Conservation (phyloP, 2,329 filamentous ascomycete species). For the Neonectria sp. region DNA sequence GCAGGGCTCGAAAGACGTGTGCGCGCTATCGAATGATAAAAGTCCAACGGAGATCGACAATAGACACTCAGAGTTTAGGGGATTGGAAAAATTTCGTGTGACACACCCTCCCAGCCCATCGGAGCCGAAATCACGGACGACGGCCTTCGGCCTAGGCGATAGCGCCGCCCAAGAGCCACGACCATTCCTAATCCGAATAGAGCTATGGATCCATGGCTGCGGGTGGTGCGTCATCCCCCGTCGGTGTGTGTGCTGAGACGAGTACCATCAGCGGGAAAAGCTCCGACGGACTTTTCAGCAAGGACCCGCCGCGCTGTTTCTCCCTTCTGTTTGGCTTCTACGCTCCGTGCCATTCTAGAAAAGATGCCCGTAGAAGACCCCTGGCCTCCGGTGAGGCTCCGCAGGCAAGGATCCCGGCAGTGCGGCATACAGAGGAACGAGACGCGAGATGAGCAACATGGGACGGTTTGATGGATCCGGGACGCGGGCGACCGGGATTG, state of each 20-base stretch:
- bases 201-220: neutral
- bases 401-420: slow-evolving; percentile 8
- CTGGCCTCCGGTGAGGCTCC: slow-evolving; percentile 6
- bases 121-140: slow-evolving; percentile 29
- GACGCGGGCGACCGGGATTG: slow-evolving; percentile 29
- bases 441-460: slow-evolving; percentile 35
- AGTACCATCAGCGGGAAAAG: slow-evolving; percentile 20
- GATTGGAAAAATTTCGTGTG: neutral
- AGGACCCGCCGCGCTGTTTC: slow-evolving; percentile 2
- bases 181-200: neutral
- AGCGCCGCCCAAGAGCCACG: slow-evolving; percentile 6
- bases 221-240: slow-evolving; percentile 6
- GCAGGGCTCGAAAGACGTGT: neutral
- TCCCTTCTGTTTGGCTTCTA: slow-evolving; percentile 14
- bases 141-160: neutral
- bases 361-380: slow-evolving; percentile 13
- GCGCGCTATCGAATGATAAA: neutral
- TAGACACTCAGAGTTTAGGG: slow-evolving; percentile 2
- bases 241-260: slow-evolving; percentile 15
- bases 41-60: neutral
- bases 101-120: neutral
- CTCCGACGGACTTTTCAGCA: slow-evolving; percentile 36
- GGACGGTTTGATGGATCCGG: slow-evolving; percentile 8
- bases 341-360: neutral
- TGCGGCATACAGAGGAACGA: slow-evolving; percentile 19